phyloP scores from a whole-genome alignment of 2,329 filamentous ascomycete genomes.

The Fusarium torulosum region DNA sequence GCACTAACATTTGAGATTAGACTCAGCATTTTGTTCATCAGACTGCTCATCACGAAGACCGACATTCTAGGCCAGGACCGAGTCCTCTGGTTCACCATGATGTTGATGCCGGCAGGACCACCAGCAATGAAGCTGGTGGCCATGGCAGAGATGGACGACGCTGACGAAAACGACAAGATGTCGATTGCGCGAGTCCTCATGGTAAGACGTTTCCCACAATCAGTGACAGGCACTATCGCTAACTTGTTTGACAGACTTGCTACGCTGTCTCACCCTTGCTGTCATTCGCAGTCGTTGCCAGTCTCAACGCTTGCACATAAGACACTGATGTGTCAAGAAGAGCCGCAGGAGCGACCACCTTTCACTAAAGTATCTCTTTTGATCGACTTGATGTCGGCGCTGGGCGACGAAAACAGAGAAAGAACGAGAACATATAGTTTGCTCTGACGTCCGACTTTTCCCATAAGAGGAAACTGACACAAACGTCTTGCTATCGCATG shows the following conservation, averaged over 20 bases:
- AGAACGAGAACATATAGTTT: too few relatives aligned
- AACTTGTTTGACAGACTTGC: constrained; percentile 6
- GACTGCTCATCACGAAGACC: constrained; percentile 23
- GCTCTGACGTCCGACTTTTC: too few relatives aligned
- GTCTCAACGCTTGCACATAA: constrained; percentile 29
- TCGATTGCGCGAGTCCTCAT: constrained; percentile 30
- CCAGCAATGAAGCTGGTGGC: constrained; percentile 34
- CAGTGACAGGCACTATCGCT: fast-evolving
- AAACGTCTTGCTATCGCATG: too few relatives aligned
- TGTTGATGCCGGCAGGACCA: constrained; percentile 31
- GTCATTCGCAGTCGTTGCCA: constrained; percentile 31
- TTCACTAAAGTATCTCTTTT: too few relatives aligned
- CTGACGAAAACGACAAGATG: constrained; percentile 36
- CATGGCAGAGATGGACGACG: constrained; percentile 34
- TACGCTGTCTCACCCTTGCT: constrained; percentile 30
- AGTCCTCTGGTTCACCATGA: constrained; percentile 34
- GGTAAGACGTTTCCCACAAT: not conserved
- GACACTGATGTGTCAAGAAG: too few relatives aligned
- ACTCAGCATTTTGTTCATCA: constrained; percentile 27
- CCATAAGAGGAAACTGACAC: too few relatives aligned
- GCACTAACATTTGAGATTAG: constrained; percentile 1
- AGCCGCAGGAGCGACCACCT: not conserved
- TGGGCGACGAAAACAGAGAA: too few relatives aligned
- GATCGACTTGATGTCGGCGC: too few relatives aligned
- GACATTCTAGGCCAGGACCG: constrained; percentile 17